Evolutionary conservation across 2,329 filamentous ascomycete genomes (phyloP), one percentile per base, ranked within the genome.

Genomic region (Botrytis pseudocinerea): DNA sequence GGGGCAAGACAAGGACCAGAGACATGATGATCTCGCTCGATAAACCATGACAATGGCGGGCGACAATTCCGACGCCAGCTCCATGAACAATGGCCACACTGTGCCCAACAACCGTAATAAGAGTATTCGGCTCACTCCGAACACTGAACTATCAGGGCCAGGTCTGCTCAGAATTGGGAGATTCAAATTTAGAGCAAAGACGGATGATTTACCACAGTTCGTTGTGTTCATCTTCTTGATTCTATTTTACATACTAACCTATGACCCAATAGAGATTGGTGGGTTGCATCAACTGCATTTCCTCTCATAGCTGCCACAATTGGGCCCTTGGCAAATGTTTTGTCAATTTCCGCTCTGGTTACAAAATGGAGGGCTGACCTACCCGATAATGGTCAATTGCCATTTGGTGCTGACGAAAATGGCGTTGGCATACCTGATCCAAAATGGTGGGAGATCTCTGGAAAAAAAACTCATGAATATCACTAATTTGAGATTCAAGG

Each of bases 321-420:
- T n/a, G 90, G 89, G 0, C 91, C 91, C 1, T 82, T 92, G n/a
- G 91, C 91, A 5, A 93, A 92, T 78, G 86, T 93, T 35, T 84
- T 91, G 74, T 91, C 89, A 1, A 90, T 93, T 70, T 89, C 89
- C 40, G 90, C 90, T 1, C 82, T 93, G 63, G 90, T 92, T 2
- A 88, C 87, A 28, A 86, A 85, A 18, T 93, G 91, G 91, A 85
- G 89, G 74, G 83, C 85, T 76, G 83, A 82, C 35, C 77, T 87
- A 1, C 82, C 85, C 4, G 84, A 85, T 70, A 79, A 85, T 60
- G 83, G 87, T 57, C 80, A 84, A 64, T 78, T 83, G 4, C 81
- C 82, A 6, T 76, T 81, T 3, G 83, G 86, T 5, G 77, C 82
- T 0, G 86, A 89, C 76, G 85, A 84, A 63, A 77, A 84, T 22